Evolutionary conservation across 176 grass and related monocot species (phyloP).

Genomic region (Triticum dicoccoides): DNA sequence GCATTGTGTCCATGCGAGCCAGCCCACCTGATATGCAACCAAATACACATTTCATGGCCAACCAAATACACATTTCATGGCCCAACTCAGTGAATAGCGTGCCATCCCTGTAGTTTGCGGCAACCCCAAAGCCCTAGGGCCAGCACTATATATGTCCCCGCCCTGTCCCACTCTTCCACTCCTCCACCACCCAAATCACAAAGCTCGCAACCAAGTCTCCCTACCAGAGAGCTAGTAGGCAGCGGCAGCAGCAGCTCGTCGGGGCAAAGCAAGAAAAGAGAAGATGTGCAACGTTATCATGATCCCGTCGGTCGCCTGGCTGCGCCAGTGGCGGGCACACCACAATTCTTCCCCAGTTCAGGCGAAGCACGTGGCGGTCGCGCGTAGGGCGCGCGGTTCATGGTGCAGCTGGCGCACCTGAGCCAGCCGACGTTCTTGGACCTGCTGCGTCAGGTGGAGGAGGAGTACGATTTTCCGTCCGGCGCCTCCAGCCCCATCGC

Average conservation of each 20-base stretch:
- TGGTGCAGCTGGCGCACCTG: conserved; percentile 41
- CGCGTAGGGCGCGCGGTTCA: conserved; percentile 27
- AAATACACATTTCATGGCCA: too few relatives aligned
- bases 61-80: too few relatives aligned
- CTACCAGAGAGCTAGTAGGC: too few relatives aligned
- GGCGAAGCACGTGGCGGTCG: conserved; percentile 34
- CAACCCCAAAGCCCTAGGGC: too few relatives aligned
- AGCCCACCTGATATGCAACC: too few relatives aligned
- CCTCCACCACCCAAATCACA: neutral
- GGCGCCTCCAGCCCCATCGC: conserved; percentile 17
- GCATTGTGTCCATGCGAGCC: too few relatives aligned
- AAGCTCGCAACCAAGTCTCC: neutral
- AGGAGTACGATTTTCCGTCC: conserved; percentile 36
- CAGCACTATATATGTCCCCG: neutral
- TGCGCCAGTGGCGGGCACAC: neutral
- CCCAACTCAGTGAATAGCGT: too few relatives aligned
- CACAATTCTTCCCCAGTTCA: neutral
- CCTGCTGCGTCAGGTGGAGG: conserved; percentile 9
- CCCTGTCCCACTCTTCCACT: neutral
- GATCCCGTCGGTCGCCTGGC: conserved; percentile 25
- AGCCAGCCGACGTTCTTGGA: conserved; percentile 28
- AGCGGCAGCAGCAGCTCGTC: neutral
- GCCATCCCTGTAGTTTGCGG: too few relatives aligned
- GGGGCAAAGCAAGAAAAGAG: neutral
- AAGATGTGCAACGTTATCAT: conserved; percentile 38